Evolutionary conservation across 2,329 filamentous ascomycete species (phyloP).

Genomic region (Trichoderma lentiforme): DNA sequence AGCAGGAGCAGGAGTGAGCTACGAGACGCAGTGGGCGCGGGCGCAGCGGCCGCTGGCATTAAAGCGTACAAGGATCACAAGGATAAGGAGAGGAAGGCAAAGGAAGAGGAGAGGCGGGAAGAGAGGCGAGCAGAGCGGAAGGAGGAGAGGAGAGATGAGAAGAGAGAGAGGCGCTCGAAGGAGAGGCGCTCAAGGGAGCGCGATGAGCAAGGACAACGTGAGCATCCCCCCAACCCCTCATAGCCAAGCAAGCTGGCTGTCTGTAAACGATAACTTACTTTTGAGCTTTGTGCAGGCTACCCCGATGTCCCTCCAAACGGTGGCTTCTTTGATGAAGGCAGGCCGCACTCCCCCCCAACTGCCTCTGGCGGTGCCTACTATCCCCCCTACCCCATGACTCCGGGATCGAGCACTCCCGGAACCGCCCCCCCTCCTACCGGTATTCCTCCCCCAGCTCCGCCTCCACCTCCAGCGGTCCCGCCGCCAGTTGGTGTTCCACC

Average conservation of each 20-base stretch:
- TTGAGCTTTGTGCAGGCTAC: constrained; percentile 7
- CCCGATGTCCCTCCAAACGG: constrained; percentile 24
- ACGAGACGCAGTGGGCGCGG: constrained; percentile 54
- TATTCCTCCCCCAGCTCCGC: background rate
- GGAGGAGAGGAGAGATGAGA: constrained; percentile 25
- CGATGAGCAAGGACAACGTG: constrained; percentile 23
- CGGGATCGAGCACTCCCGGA: constrained; percentile 18
- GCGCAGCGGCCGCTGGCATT: constrained; percentile 60
- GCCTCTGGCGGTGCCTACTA: constrained; percentile 52
- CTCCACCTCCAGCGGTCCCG: background rate
- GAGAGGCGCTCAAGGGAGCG: constrained; percentile 34
- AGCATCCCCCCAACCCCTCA: constrained; percentile 24
- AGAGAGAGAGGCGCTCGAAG: constrained; percentile 29
- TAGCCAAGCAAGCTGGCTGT: background rate
- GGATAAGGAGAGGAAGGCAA: constrained; percentile 41
- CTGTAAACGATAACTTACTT: constrained; percentile 8
- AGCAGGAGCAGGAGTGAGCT: constrained; percentile 48
- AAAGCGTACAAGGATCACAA: constrained; percentile 56
- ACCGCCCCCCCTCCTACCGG: constrained; percentile 28
- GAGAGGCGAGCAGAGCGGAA: constrained; percentile 24
- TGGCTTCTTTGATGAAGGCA: constrained; percentile 34
- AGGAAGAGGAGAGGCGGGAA: constrained; percentile 34
- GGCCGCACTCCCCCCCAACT: constrained; percentile 46
- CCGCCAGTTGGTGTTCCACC: background rate
- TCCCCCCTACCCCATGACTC: constrained; percentile 39